Conservation (phyloP, 371 early-diverging fungal species). For the Amoeboaphelidium protococcarum region DNA sequence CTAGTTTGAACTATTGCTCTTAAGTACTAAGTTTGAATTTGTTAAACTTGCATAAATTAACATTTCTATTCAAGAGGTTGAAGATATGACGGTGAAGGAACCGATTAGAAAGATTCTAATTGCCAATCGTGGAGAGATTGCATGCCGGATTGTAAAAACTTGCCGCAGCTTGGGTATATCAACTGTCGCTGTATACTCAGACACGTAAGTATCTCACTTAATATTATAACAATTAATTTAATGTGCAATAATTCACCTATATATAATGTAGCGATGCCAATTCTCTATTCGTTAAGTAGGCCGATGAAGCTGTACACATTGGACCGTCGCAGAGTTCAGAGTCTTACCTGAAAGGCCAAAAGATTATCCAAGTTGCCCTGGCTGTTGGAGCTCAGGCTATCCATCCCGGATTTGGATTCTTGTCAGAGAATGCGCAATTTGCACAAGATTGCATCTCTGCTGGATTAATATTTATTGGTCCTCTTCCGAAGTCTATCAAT, state of each 20-base stretch:
- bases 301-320: not conserved
- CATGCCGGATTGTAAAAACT: slow-evolving; percentile 59
- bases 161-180: not conserved
- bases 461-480: not conserved
- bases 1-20: too few species aligned
- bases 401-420: slow-evolving; percentile 1
- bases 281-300: not conserved
- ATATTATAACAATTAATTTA: too few species aligned
- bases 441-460: not conserved
- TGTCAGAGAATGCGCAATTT: not conserved
- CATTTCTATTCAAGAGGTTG: too few species aligned
- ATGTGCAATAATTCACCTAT: slow-evolving; percentile 3
- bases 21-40: too few species aligned
- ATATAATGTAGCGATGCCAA: slow-evolving; percentile 7
- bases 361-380: not conserved
- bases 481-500: not conserved
- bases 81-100: not conserved
- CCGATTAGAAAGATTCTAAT: slow-evolving; percentile 34
- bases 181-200: not conserved
- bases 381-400: not conserved
- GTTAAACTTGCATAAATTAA: too few species aligned
- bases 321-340: not conserved
- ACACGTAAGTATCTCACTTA: too few species aligned
- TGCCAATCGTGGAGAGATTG: slow-evolving; percentile 72
- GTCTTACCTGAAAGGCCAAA: not conserved